Base-by-base conservation (phyloP, 441 rosid genomes). In the Viola pubescens region DNA sequence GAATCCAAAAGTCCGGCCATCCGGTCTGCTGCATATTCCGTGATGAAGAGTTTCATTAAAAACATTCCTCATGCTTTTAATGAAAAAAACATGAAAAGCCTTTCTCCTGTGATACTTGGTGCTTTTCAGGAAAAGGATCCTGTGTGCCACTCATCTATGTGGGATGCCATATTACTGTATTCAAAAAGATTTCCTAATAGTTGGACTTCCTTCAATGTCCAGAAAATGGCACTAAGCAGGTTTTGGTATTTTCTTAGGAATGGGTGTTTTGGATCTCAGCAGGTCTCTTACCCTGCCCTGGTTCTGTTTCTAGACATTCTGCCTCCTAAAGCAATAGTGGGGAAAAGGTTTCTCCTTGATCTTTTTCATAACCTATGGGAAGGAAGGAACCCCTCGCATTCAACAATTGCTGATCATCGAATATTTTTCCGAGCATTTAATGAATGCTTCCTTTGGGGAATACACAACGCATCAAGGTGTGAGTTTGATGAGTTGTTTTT, bases 261-360 rank as follows among this genome's bases (percentile, higher is more conserved):
- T n/a, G 91, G 96, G 49, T 92, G 97, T 72, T 92, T 81, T 74
- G 96, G 91, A 52, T 89, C 98, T 66, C 85, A 82, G 72, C 85
- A 71, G 75, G 82, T 84, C 69, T 92, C 98, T 64, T 92, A 89
- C 82, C 98, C 96, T 38, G 92, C 96, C 55, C 71, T 89, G 67
- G 70, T 92, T 70, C 73, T 89, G 60, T 86, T 86, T 71, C 77
- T 92, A 52, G 91, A 81, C 38, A 56, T 70, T 75, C 70, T 86
- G 74, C 97, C 97, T 74, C 60, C 81, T 49, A 73, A 78, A 69
- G 74, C 71, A 58, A 62, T 84, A 62, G 74, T 47, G 12, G 85
- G 81, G 46, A 95, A 87, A 70, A 81, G 74, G 71, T 87, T 87
- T 73, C 75, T 94, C 64, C 79, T 75, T 58, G 85, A 83, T 48